These are phyloP conservation scores for Aspergillus avenaceus DNA, from an alignment of 495 filamentous ascomycete species.

Conservation along the genomic window DNA sequence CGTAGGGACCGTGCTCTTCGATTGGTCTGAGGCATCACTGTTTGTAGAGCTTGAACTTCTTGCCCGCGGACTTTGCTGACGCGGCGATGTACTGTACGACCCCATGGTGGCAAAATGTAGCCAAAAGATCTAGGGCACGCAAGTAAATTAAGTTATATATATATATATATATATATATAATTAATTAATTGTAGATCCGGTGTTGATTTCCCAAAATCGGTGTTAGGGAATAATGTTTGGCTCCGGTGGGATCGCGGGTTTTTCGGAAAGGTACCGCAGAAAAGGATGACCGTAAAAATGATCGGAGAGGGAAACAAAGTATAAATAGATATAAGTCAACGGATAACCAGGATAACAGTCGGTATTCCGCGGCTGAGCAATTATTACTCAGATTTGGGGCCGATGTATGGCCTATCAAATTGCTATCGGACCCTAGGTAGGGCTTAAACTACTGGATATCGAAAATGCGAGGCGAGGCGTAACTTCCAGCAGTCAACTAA, in stretches of 20 bases:
- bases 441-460: slow-evolving; percentile 2
- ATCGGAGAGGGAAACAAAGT: slow-evolving; percentile 3
- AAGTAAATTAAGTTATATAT: no score
- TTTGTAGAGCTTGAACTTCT: slow-evolving; percentile 57
- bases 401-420: slow-evolving; percentile 2
- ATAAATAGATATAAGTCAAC: slow-evolving; percentile 10
- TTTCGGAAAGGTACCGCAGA: background rate
- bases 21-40: slow-evolving; percentile 60
- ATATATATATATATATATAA: background rate
- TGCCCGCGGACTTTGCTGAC: slow-evolving; percentile 21
- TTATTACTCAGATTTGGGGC: slow-evolving; percentile 5
- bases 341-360: background rate
- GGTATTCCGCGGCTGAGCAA: background rate
- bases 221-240: no score
- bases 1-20: slow-evolving; percentile 66
- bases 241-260: no score
- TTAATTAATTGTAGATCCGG: no score
- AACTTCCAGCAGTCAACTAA: background rate
- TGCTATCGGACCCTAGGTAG: background rate
- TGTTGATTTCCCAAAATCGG: no score
- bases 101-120: slow-evolving; percentile 23
- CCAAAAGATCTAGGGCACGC: no score
- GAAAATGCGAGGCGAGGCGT: background rate
- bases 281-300: background rate
- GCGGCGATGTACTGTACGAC: slow-evolving; percentile 30